A percentile compares a stretch with the other conserved stretches of the same genome.
These are phyloP conservation scores for Dioszegia hungarica DNA, from an alignment of 768 basidiomycete species.

Conservation along the genomic window DNA sequence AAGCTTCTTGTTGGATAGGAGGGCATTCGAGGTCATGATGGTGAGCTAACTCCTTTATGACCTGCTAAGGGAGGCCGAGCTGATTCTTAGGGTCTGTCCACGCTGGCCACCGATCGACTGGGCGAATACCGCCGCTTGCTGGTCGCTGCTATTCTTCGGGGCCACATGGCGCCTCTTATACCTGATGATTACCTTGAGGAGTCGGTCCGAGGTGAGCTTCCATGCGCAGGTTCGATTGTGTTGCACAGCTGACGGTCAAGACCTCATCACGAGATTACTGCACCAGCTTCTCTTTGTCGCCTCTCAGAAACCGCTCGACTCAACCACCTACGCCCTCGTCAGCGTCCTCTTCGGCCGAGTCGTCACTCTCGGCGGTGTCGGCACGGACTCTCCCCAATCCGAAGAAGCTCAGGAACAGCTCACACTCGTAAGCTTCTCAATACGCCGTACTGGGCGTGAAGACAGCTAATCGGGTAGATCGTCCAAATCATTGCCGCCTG, in stretches of 20 bases:
- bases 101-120: slow-evolving; percentile 69
- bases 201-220: slow-evolving; percentile 53
- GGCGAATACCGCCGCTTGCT: slow-evolving; percentile 66
- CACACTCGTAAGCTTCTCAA: slow-evolving; percentile 59
- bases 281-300: slow-evolving; percentile 76
- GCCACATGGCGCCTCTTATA: slow-evolving; percentile 61
- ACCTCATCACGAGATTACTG: slow-evolving; percentile 73
- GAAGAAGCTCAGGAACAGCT: slow-evolving; percentile 79
- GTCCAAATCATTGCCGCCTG: slow-evolving; percentile 45
- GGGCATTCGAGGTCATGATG: slow-evolving; percentile 71
- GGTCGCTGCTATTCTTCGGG: slow-evolving; percentile 76
- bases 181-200: slow-evolving; percentile 72
- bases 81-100: slow-evolving; percentile 58
- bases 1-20: slow-evolving; percentile 52
- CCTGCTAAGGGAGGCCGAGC: background rate
- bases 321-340: slow-evolving; percentile 75
- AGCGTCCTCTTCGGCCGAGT: slow-evolving; percentile 71
- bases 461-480: slow-evolving; percentile 52
- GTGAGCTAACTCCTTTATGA: no score
- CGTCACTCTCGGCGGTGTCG: slow-evolving; percentile 64
- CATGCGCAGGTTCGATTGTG: background rate
- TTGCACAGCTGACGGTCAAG: slow-evolving; percentile 51
- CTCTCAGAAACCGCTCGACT: slow-evolving; percentile 75
- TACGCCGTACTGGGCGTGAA: background rate
- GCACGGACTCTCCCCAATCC: slow-evolving; percentile 56